These are phyloP conservation scores for Fusarium anguioides DNA, from an alignment of 2,329 filamentous ascomycete species.

Conservation along the genomic window DNA sequence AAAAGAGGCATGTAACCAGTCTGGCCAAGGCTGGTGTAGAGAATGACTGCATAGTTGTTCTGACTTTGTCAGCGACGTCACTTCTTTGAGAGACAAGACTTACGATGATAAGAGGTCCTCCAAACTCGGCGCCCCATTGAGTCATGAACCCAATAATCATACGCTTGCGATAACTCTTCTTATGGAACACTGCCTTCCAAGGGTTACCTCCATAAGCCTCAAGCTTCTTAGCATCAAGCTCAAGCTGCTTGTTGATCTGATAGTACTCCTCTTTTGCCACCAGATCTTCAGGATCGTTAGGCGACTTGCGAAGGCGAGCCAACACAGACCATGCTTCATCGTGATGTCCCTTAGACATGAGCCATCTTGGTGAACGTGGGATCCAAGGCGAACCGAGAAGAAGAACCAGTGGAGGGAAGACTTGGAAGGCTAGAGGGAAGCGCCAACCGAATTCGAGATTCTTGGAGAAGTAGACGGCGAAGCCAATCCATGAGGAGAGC, in stretches of 20 bases:
- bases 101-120: slow-evolving; percentile 63
- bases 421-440: slow-evolving; percentile 57
- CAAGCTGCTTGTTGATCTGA: slow-evolving; percentile 59
- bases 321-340: slow-evolving; percentile 59
- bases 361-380: slow-evolving; percentile 60
- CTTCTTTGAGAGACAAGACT: slow-evolving; percentile 11
- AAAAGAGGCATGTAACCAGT: slow-evolving; percentile 55
- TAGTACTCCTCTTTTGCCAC: slow-evolving; percentile 59
- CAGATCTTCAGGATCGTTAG: slow-evolving; percentile 51
- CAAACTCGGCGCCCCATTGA: slow-evolving; percentile 64
- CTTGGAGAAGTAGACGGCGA: slow-evolving; percentile 49
- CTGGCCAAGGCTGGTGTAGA: slow-evolving; percentile 54
- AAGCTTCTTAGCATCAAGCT: slow-evolving; percentile 56
- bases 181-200: slow-evolving; percentile 59
- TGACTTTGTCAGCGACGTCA: accelerated
- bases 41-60: slow-evolving; percentile 57
- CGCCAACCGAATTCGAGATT: slow-evolving; percentile 54
- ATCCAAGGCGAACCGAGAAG: slow-evolving; percentile 51
- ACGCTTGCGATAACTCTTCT: slow-evolving; percentile 60
- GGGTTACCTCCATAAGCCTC: slow-evolving; percentile 52
- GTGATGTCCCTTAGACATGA: slow-evolving; percentile 57
- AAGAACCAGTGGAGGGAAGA: slow-evolving; percentile 52
- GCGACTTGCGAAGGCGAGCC: slow-evolving; percentile 47
- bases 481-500: slow-evolving; percentile 55
- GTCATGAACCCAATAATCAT: slow-evolving; percentile 64